Conservation (phyloP, 441 rosid species). For the Adansonia madagascariensis region DNA sequence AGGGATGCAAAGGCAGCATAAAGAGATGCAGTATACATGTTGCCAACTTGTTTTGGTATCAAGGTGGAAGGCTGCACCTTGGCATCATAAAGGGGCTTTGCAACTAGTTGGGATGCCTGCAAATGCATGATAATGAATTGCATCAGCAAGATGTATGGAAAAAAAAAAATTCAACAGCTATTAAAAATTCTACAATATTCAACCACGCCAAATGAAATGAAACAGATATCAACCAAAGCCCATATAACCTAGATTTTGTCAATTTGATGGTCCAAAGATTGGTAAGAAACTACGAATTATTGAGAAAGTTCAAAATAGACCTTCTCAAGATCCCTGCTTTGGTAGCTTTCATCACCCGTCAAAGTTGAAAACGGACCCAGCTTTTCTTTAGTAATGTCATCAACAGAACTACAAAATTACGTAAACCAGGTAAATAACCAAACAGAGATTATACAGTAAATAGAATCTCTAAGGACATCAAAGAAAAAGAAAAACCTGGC, state of each 20-base stretch:
- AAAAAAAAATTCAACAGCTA: constrained; percentile 18
- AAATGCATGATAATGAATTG: constrained; percentile 25
- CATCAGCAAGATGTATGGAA: constrained; percentile 29
- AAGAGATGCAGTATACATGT: constrained; percentile 96
- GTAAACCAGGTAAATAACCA: constrained; percentile 30
- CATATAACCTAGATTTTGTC: not conserved
- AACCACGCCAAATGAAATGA: not conserved
- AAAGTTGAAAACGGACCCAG: constrained; percentile 74
- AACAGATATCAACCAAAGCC: not conserved
- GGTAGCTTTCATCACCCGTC: constrained; percentile 87
- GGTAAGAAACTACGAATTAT: not conserved
- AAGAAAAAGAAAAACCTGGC: constrained; percentile 59
- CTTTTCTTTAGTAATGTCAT: constrained; percentile 76
- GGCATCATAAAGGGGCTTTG: constrained; percentile 77
- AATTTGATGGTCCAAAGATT: not conserved
- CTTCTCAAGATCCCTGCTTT: constrained; percentile 97
- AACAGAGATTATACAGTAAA: constrained; percentile 3
- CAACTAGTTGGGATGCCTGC: constrained; percentile 84
- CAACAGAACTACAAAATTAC: constrained; percentile 62
- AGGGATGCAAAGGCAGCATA: constrained; percentile 96
- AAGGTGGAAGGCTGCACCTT: constrained; percentile 89
- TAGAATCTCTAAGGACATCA: not conserved
- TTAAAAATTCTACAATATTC: not conserved
- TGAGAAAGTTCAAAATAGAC: constrained; percentile 37
- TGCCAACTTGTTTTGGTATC: constrained; percentile 95